Percentiles rank a stretch among this genome's conserved stretches.
Conservation (phyloP, 2,329 filamentous ascomycete species). For the Fusarium musae region DNA sequence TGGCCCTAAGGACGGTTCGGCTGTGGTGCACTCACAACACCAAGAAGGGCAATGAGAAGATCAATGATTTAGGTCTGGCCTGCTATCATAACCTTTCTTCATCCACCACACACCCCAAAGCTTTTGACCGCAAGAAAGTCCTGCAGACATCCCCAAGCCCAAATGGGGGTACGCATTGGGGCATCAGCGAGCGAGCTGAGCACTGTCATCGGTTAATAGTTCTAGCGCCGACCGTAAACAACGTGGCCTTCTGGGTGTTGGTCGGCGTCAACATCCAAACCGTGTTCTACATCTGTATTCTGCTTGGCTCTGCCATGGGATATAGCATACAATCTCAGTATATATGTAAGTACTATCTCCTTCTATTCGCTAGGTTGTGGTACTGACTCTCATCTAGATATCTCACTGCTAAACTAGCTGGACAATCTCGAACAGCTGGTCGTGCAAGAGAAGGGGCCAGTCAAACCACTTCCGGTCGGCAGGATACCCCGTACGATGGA, state of each 20-base stretch:
- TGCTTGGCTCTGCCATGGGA: not conserved
- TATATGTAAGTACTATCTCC: not conserved
- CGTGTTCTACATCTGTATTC: accelerated
- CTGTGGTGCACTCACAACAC: not conserved
- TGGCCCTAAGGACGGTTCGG: not conserved
- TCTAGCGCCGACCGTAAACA: not conserved
- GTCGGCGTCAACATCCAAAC: accelerated
- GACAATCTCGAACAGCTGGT: not conserved
- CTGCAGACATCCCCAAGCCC: not conserved
- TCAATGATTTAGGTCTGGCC: not conserved
- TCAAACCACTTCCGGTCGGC: too few species aligned
- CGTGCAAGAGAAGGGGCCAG: not conserved
- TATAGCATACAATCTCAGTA: not conserved
- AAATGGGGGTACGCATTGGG: not conserved
- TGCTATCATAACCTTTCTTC: not conserved
- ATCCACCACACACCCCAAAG: not conserved
- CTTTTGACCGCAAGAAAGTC: not conserved
- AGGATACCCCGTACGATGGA: too few species aligned
- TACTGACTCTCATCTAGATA: not conserved
- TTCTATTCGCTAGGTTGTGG: accelerated
- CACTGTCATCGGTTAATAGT: not conserved
- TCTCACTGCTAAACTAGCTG: not conserved
- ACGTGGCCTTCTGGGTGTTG: not conserved
- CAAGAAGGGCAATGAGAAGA: too few species aligned
- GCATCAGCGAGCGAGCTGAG: accelerated